These are phyloP conservation scores for Podospora didyma DNA, from an alignment of 495 filamentous ascomycete genomes.

Conservation along the genomic window DNA sequence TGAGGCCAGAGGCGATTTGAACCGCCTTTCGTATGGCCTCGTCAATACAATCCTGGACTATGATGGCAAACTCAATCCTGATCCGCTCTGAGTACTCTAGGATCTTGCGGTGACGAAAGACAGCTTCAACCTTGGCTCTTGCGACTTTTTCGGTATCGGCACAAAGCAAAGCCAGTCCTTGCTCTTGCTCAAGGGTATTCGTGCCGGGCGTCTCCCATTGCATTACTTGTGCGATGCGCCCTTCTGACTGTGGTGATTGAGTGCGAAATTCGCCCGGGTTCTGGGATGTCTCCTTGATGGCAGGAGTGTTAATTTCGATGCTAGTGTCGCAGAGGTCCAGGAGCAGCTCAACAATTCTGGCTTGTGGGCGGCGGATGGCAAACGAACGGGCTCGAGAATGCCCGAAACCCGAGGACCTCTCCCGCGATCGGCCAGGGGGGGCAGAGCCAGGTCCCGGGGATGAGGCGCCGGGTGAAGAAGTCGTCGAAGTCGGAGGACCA, in stretches of 20 bases:
- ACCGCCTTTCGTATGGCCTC: conserved; percentile 88
- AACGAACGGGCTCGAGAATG: conserved; percentile 75
- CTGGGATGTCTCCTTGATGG: conserved; percentile 77
- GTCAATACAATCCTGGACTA: conserved; percentile 92
- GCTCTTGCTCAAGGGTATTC: conserved; percentile 90
- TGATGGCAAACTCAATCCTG: conserved; percentile 81
- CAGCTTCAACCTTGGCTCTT: conserved; percentile 84
- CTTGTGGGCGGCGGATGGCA: conserved; percentile 80
- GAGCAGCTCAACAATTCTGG: conserved; percentile 88
- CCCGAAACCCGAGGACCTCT: conserved; percentile 69
- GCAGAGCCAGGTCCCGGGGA: conserved; percentile 62
- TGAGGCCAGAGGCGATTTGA: conserved; percentile 80
- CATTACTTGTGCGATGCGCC: conserved; percentile 83
- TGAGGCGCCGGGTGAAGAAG: conserved; percentile 55
- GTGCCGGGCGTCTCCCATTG: conserved; percentile 93
- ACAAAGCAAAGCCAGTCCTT: conserved; percentile 81
- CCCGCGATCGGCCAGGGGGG: conserved; percentile 67
- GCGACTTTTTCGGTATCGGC: conserved; percentile 81
- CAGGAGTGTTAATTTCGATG: conserved; percentile 87
- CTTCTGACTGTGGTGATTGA: conserved; percentile 92
- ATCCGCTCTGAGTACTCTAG: conserved; percentile 96
- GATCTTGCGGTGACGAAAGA: conserved; percentile 84
- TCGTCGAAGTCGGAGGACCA: conserved; percentile 65
- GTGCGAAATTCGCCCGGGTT: conserved; percentile 72
- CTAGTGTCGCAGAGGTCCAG: conserved; percentile 95